Conservation (phyloP, 257 asterid species). For the Solanum lycopersicoides region DNA sequence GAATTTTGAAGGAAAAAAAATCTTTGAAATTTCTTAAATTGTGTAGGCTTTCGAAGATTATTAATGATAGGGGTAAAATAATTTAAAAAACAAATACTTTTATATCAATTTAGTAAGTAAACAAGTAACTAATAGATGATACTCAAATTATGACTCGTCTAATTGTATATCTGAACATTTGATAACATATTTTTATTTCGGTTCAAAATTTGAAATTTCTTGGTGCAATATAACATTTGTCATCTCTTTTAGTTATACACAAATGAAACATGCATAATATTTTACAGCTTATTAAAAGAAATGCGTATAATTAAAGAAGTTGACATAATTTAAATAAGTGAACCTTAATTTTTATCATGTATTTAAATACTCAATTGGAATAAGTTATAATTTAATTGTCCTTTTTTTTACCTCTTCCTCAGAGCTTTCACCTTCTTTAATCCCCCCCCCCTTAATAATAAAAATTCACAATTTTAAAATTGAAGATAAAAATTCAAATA, state of each 20-base stretch:
- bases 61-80: not conserved
- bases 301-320: too few species aligned
- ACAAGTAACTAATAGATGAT: too few species aligned
- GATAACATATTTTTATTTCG: not conserved
- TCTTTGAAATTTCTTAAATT: not conserved
- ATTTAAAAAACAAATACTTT: too few species aligned
- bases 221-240: not conserved
- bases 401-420: too few species aligned
- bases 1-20: too few species aligned
- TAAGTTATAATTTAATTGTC: too few species aligned
- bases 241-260: not conserved
- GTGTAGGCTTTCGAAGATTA: not conserved
- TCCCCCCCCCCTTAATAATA: not conserved
- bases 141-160: not conserved
- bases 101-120: not conserved
- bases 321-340: too few species aligned
- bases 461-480: not conserved
- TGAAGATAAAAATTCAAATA: not conserved
- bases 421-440: not conserved
- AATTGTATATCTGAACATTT: not conserved
- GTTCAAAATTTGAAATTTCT: not conserved
- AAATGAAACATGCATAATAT: not conserved
- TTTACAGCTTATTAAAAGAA: too few species aligned
- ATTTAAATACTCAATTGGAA: accelerated
- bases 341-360: not conserved